phyloP scores from a whole-genome alignment of 2,329 filamentous ascomycete genomes.

The Curvularia spicifera region DNA sequence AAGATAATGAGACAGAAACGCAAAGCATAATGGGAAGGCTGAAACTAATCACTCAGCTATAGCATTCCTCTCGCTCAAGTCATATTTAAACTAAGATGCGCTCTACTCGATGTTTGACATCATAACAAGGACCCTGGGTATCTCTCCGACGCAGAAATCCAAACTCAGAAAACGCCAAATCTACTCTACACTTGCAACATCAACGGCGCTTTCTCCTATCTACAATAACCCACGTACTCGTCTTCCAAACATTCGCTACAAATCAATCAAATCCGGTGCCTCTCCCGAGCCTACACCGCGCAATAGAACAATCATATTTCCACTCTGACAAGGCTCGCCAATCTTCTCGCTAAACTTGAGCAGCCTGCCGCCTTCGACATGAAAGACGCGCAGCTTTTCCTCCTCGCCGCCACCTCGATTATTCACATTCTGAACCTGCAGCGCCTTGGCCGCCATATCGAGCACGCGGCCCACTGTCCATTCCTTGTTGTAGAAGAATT shows the following conservation, averaged over 20 bases:
- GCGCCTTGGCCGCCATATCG: constrained; percentile 75
- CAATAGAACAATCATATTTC: constrained; percentile 88
- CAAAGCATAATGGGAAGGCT: neutral
- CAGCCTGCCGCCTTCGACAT: constrained; percentile 86
- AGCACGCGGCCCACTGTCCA: constrained; percentile 89
- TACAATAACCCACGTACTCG: neutral
- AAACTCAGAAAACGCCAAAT: neutral
- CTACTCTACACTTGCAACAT: constrained; percentile 13
- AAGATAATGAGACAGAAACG: neutral
- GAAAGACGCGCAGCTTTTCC: constrained; percentile 84
- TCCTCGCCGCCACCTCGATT: constrained; percentile 78
- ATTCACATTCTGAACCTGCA: constrained; percentile 85
- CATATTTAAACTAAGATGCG: neutral
- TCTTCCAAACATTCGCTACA: constrained; percentile 22
- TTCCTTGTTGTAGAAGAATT: constrained; percentile 63
- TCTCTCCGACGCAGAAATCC: constrained; percentile 21
- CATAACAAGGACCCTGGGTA: constrained; percentile 9
- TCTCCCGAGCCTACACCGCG: constrained; percentile 82
- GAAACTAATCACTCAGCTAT: neutral
- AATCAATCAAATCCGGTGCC: constrained; percentile 69
- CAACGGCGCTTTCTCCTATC: neutral
- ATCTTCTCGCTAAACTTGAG: constrained; percentile 89
- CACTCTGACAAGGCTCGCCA: constrained; percentile 73
- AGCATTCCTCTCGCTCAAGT: neutral
- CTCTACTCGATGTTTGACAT: neutral